A percentile compares a stretch with the other conserved stretches of the same genome.
Evolutionary conservation across 345 rosid species (phyloP).

Genomic region (Gynandropsis gynandra): DNA sequence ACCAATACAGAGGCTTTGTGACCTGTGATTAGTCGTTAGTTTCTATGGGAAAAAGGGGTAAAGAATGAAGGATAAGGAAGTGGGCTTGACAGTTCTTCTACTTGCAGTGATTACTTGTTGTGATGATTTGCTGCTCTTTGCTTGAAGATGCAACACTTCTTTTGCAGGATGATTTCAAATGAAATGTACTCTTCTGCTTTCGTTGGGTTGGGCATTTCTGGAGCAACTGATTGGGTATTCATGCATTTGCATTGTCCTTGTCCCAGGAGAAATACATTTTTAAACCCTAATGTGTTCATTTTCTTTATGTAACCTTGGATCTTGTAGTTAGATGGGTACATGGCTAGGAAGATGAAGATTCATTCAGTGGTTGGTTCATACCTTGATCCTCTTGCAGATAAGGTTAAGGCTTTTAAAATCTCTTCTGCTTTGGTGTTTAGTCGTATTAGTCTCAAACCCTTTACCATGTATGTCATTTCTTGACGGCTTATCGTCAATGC

Average conservation of each 20-base stretch:
- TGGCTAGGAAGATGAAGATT: constrained; percentile 86
- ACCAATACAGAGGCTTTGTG: neutral
- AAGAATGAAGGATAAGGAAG: constrained; percentile 4
- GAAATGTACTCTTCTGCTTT: constrained; percentile 75
- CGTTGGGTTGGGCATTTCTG: constrained; percentile 65
- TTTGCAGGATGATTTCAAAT: constrained; percentile 71
- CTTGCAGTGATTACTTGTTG: too few species aligned
- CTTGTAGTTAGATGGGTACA: constrained; percentile 80
- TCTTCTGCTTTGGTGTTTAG: neutral
- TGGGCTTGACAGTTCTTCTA: constrained; percentile 1
- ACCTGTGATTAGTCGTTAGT: neutral
- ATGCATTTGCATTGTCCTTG: neutral
- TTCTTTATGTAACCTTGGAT: neutral
- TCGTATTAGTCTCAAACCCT: neutral
- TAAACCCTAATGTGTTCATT: constrained; percentile 7
- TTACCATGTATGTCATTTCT: neutral
- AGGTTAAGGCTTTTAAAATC: constrained; percentile 37
- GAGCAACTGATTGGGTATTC: constrained; percentile 83
- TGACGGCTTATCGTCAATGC: constrained; percentile 8
- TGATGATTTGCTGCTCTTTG: too few species aligned
- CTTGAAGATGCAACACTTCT: neutral
- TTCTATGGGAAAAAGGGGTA: neutral
- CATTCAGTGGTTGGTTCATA: constrained; percentile 93
- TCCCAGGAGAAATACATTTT: neutral
- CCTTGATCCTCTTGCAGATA: constrained; percentile 97